Conservation (phyloP, 148 eudicot genomes). For the Vaccinium darrowii region DNA sequence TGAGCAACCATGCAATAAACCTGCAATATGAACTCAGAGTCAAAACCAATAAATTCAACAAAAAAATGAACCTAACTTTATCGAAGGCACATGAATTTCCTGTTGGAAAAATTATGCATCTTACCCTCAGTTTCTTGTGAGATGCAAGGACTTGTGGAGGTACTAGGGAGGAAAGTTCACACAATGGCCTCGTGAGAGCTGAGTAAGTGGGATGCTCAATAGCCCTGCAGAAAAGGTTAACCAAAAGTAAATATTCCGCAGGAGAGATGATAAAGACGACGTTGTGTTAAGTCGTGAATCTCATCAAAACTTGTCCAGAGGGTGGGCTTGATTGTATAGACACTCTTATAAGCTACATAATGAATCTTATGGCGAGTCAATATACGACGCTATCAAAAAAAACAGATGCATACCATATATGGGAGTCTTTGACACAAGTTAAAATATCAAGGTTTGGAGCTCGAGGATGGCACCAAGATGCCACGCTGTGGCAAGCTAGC, state of each 20-base stretch:
- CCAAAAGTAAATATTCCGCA: slow-evolving; percentile 8
- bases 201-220: slow-evolving; percentile 97
- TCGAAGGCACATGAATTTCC: neutral
- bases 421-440: slow-evolving; percentile 98
- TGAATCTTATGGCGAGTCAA: neutral
- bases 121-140: slow-evolving; percentile 91
- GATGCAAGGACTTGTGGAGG: slow-evolving; percentile 88
- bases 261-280: slow-evolving; percentile 3
- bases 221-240: slow-evolving; percentile 58
- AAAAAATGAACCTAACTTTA: neutral
- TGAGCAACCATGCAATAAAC: slow-evolving; percentile 98
- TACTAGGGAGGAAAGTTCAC: slow-evolving; percentile 86
- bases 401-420: slow-evolving; percentile 70
- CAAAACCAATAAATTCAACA: neutral
- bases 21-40: slow-evolving; percentile 38
- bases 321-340: neutral
- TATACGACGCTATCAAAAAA: slow-evolving; percentile 1
- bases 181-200: slow-evolving; percentile 91
- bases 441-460: slow-evolving; percentile 98
- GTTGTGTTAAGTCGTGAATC: neutral
- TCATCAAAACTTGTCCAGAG: neutral
- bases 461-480: slow-evolving; percentile 99
- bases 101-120: slow-evolving; percentile 2
- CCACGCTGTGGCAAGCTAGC: slow-evolving; percentile 97
- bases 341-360: neutral